Evolutionary conservation across 1,284 basidiomycete species (phyloP), one percentile per base, ranked within the genome.

Genomic region (Ganoderma lucidum): DNA sequence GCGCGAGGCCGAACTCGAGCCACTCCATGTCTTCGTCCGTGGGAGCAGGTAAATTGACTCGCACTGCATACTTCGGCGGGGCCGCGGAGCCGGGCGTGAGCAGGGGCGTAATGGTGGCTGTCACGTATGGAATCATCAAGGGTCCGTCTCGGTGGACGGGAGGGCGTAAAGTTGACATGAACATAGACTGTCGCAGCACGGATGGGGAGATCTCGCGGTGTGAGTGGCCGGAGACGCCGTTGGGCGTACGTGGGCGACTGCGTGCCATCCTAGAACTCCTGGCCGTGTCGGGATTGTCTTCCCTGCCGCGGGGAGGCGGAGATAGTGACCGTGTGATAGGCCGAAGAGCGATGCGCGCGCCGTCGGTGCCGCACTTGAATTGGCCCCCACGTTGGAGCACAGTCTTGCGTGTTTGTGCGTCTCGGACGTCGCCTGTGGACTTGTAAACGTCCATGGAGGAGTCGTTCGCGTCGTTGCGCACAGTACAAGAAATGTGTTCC

Each of bases 1-100:
- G 83, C 10, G 88, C 88, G 55, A 94, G 81, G n/a, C 91, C 92
- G 75, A 94, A 93, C 78, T 93, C 91, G n/a, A 94, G 80, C 89
- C 88, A 92, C 66, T 90, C 90, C 30, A 86, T 85, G 65, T 88
- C 86, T 17, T 82, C 75, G 58, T 89, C 85, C 15, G 84, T 81
- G 23, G 90, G 90, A 6, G 86, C 86, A 41, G 88, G 86, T 19
- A 92, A 77, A 60, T 74, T 80, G 23, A 91, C 73, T 44, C 86
- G 84, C 59, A 93, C 91, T 30, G 86, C 88, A 73, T 93, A 92
- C 48, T 83, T 82, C 56, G 81, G 79, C 12, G 84, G 82, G 35
- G 80, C 75, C 2, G 65, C 55, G n/a, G 67, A 69, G 19, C 68
- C 68, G 10, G 64, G 67, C 10, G 63, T 66, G 48, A 81, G 71